A percentile compares a stretch with the other conserved stretches of the same genome.
These are phyloP conservation scores for Penicillium sp. DNA, from an alignment of 2,329 filamentous ascomycete species.

Conservation along the genomic window DNA sequence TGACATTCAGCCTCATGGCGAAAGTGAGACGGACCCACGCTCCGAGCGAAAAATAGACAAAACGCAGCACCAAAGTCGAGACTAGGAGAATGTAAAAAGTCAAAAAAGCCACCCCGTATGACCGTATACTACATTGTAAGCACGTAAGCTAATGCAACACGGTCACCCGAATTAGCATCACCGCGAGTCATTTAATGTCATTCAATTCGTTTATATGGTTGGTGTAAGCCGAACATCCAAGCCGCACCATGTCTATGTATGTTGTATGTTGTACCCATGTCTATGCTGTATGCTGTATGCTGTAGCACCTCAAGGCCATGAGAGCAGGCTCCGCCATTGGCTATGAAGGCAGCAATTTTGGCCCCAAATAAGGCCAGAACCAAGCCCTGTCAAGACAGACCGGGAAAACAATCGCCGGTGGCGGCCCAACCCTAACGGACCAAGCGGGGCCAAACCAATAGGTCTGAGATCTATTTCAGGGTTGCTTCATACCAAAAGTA, in stretches of 20 bases:
- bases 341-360: background rate
- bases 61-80: background rate
- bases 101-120: too few relatives aligned
- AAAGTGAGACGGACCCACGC: background rate
- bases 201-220: background rate
- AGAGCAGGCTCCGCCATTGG: background rate
- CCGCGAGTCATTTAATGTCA: background rate
- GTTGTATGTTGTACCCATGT: too few relatives aligned
- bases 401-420: background rate
- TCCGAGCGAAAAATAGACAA: background rate
- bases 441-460: background rate
- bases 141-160: background rate
- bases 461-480: too few relatives aligned
- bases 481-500: too few relatives aligned
- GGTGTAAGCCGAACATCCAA: background rate
- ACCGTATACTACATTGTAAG: background rate
- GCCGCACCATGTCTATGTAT: too few relatives aligned
- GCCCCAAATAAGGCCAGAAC: background rate
- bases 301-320: background rate
- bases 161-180: background rate
- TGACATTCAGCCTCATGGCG: constrained; percentile 1
- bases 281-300: background rate
- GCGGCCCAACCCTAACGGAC: background rate
- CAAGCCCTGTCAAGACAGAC: background rate
- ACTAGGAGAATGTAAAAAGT: too few relatives aligned